Conservation (phyloP, 768 basidiomycete genomes). For the Lactarius psammicola region DNA sequence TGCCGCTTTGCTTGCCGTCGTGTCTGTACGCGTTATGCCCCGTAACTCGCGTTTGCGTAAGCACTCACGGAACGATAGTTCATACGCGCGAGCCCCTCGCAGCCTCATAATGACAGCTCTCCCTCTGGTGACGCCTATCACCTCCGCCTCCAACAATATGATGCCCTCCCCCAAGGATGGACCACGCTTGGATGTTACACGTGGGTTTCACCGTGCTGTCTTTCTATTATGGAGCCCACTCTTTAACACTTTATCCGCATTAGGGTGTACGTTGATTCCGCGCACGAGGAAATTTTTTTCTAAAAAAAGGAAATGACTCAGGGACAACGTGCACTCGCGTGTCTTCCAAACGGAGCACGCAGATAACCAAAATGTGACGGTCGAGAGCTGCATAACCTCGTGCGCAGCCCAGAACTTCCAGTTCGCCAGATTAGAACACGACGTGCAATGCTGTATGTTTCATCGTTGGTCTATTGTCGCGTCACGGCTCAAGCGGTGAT, state of each 20-base stretch:
- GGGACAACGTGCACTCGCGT: constrained; percentile 63
- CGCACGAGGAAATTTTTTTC: background rate
- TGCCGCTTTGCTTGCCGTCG: background rate
- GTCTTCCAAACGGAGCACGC: constrained; percentile 46
- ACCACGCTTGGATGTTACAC: constrained; percentile 60
- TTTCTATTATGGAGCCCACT: background rate
- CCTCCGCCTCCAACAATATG: constrained; percentile 10
- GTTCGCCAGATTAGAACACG: constrained; percentile 68
- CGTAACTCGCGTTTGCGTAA: background rate
- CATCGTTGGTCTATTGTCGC: background rate
- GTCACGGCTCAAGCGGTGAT: background rate
- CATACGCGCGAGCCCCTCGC: background rate
- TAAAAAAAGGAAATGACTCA: constrained; percentile 18
- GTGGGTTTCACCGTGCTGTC: constrained; percentile 38
- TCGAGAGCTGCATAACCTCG: constrained; percentile 58
- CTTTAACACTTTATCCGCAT: constrained; percentile 35
- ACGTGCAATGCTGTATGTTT: constrained; percentile 48
- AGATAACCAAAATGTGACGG: constrained; percentile 48
- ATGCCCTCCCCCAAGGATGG: constrained; percentile 53
- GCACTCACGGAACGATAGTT: background rate
- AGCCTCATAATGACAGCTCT: constrained; percentile 2
- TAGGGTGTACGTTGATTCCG: constrained; percentile 46
- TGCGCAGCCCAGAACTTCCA: constrained; percentile 60
- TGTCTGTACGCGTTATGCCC: constrained; percentile 9
- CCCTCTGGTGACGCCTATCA: background rate